phyloP scores from a whole-genome alignment of 352 stramenopile genomes.

The Blastocystis sp. region DNA sequence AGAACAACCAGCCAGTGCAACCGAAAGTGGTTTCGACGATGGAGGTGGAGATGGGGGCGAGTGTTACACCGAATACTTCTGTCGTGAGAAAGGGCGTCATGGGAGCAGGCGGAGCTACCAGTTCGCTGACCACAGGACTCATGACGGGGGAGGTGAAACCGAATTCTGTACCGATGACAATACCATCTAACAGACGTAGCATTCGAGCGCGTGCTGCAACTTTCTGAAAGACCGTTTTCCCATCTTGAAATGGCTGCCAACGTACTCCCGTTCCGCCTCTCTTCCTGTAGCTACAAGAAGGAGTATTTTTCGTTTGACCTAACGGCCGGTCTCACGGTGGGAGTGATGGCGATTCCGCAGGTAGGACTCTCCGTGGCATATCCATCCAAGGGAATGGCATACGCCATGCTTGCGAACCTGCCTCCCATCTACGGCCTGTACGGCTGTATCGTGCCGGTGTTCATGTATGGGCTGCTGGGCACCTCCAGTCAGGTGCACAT shows the following conservation, averaged over 20 bases:
- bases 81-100: too few relatives aligned
- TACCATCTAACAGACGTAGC: too few relatives aligned
- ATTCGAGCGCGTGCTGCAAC: not conserved
- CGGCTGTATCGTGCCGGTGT: conserved; percentile 58
- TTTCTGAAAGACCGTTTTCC: conserved; percentile 22
- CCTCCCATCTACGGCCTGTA: conserved; percentile 60
- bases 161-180: too few relatives aligned
- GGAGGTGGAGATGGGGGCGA: too few relatives aligned
- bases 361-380: not conserved
- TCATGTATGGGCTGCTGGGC: conserved; percentile 60
- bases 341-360: conserved; percentile 60
- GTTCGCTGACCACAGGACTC: too few relatives aligned
- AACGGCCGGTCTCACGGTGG: conserved; percentile 59
- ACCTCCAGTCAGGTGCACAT: conserved; percentile 57
- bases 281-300: conserved; percentile 37
- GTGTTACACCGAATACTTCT: too few relatives aligned
- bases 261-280: not conserved
- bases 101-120: too few relatives aligned
- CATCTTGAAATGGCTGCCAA: conserved; percentile 55
- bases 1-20: too few relatives aligned
- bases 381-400: conserved; percentile 59
- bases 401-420: conserved; percentile 59
- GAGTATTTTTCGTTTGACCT: conserved; percentile 54
- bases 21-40: too few relatives aligned
- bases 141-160: too few relatives aligned